These are phyloP conservation scores for Coccomyxa subellipsoidea DNA, from an alignment of 163 green algal species.

Conservation along the genomic window DNA sequence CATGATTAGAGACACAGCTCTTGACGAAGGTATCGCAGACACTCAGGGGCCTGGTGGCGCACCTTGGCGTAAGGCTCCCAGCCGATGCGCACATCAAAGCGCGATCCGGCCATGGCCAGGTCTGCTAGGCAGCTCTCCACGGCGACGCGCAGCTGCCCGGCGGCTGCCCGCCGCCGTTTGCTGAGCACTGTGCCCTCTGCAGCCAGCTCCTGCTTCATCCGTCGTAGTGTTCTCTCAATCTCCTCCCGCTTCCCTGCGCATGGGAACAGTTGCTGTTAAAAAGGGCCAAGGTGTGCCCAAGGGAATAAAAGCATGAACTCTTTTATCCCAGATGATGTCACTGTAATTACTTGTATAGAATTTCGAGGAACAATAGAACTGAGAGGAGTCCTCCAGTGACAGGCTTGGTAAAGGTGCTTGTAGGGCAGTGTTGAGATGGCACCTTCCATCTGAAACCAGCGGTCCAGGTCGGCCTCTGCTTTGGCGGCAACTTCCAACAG, in stretches of 20 bases:
- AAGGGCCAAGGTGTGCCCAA: too few species aligned
- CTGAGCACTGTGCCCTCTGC: constrained; percentile 39
- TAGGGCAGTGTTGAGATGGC: not conserved
- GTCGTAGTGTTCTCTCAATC: constrained; percentile 41
- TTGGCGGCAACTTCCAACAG: constrained; percentile 49
- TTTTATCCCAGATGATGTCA: too few species aligned
- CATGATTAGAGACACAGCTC: too few species aligned
- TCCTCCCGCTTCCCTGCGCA: constrained; percentile 41
- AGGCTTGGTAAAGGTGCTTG: too few species aligned
- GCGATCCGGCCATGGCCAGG: constrained; percentile 69
- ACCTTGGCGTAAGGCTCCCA: constrained; percentile 44
- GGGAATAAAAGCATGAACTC: too few species aligned
- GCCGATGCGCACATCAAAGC: constrained; percentile 72
- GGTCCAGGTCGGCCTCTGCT: constrained; percentile 44
- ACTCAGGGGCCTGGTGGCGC: not conserved
- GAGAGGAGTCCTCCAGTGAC: too few species aligned
- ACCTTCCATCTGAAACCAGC: constrained; percentile 29
- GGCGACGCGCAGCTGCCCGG: constrained; percentile 43
- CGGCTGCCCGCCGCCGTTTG: constrained; percentile 47
- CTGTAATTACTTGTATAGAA: too few species aligned
- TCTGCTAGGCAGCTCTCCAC: constrained; percentile 69
- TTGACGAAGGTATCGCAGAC: too few species aligned
- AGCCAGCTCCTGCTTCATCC: constrained; percentile 28
- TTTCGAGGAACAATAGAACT: too few species aligned
- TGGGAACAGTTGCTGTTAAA: not conserved